Conservation (phyloP, 1,139 yeast genomes). For the Protomyces inouyei region DNA sequence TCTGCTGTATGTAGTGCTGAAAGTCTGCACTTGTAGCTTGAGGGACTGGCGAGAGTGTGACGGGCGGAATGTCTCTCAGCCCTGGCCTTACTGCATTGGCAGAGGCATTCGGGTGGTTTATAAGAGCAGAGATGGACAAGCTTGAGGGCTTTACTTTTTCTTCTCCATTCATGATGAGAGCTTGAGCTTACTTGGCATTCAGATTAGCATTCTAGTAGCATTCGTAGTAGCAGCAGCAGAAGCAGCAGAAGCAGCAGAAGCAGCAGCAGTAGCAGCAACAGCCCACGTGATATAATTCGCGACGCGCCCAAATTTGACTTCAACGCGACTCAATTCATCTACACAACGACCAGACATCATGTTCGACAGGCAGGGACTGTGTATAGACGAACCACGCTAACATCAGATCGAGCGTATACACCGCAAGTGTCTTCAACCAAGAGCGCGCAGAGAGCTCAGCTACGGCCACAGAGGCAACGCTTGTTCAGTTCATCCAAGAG, state of each 20-base stretch:
- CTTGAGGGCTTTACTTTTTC: constrained; percentile 16
- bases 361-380: background rate
- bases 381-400: background rate
- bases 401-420: constrained; percentile 13
- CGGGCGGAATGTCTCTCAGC: constrained; percentile 75
- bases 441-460: constrained; percentile 16
- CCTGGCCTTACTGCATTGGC: constrained; percentile 49
- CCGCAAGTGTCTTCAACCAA: constrained; percentile 24
- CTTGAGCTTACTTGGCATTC: too few species aligned
- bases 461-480: constrained; percentile 36
- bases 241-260: background rate
- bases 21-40: constrained; percentile 51
- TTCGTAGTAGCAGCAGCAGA: background rate
- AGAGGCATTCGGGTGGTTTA: constrained; percentile 18
- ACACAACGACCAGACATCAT: background rate
- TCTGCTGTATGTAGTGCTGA: constrained; percentile 45
- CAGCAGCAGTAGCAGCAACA: background rate
- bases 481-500: constrained; percentile 76
- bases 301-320: background rate
- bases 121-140: constrained; percentile 17
- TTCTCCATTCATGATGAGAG: background rate
- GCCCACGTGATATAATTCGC: background rate
- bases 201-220: background rate
- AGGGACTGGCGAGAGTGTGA: constrained; percentile 57
- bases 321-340: background rate